Evolutionary conservation across 257 asterid species (phyloP).

Genomic region (Lycium barbarum): DNA sequence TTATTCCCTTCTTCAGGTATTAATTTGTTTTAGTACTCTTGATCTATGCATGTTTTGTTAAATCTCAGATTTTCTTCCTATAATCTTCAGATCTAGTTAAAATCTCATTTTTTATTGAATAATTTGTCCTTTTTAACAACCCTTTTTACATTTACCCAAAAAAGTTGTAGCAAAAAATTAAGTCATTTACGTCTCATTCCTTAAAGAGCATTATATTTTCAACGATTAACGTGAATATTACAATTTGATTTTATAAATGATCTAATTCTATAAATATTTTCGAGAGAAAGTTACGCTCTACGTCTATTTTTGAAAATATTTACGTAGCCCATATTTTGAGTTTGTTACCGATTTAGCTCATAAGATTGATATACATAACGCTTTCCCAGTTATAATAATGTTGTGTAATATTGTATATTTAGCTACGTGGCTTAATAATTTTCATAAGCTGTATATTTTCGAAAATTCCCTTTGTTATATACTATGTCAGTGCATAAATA

Average conservation of each 20-base stretch:
- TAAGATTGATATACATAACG: too few relatives aligned
- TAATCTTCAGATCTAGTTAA: constrained; percentile 30
- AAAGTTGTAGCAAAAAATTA: neutral
- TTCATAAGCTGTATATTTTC: too few relatives aligned
- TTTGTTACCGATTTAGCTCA: too few relatives aligned
- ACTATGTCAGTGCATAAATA: neutral
- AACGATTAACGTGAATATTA: neutral
- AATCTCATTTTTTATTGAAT: neutral
- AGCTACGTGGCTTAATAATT: too few relatives aligned
- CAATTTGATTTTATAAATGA: neutral
- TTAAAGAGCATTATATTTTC: neutral
- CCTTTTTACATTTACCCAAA: neutral
- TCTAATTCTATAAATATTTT: neutral
- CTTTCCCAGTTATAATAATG: too few relatives aligned
- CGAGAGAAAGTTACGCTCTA: too few relatives aligned
- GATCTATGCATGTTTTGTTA: neutral
- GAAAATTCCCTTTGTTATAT: too few relatives aligned
- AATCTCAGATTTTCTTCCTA: neutral
- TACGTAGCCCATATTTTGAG: too few relatives aligned
- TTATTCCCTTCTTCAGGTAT: constrained; percentile 57
- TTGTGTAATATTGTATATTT: too few relatives aligned
- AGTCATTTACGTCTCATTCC: neutral
- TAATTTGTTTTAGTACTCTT: constrained; percentile 33
- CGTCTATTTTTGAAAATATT: too few relatives aligned
- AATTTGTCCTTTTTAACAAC: neutral